Evolutionary conservation across 352 stramenopile genomes (phyloP), one percentile per base, ranked within the genome.

Genomic region (Globisporangium camurandrum): DNA sequence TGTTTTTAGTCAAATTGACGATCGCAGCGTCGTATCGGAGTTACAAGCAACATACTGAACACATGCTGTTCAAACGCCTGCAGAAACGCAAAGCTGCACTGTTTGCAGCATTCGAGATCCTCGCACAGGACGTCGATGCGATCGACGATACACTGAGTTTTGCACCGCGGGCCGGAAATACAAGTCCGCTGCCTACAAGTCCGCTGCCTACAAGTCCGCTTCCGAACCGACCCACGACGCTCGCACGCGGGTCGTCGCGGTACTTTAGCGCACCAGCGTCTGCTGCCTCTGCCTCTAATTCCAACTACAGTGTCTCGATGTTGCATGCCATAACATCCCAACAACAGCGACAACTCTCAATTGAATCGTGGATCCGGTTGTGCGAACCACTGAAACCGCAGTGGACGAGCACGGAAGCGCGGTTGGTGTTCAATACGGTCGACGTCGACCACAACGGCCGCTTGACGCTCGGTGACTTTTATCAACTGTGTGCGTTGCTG

Each of bases 31-130:
- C 75, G 16, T 92, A 89, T 62, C 77, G 80, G 49, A 87, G 75
- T 20, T 92, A 92, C 75, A 88, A 88, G 64, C 72, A 86, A 23
- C 82, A 92, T 65, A 92, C 75, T 1, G 81, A 92, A 49, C 82
- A 64, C 42, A 92, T 89, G 78, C 59, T 92, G 8, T 89, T 79
- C 71, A 92, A 92, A 61, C 73, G 78, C 0, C 60, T 92, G 39
- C 78, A 92, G 63, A 92, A 92, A 59, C 81, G 78, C 40, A 92
- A 92, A 49, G 78, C 80, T 0, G 81, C 81, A 14, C 51, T 92
- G 4, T 85, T 69, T 33, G 80, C 80, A 2, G 81, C 81, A 9
- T 92, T 92, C 36, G 81, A 89, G 20, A 79, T 92, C 34, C 64
- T 92, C 9, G 66, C 75, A 1, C 59, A 75, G 23, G 71, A 87